Evolutionary conservation across 2,329 filamentous ascomycete species (phyloP), one percentile per base, ranked within the genome.

Genomic region (Boeremia lycopersici): DNA sequence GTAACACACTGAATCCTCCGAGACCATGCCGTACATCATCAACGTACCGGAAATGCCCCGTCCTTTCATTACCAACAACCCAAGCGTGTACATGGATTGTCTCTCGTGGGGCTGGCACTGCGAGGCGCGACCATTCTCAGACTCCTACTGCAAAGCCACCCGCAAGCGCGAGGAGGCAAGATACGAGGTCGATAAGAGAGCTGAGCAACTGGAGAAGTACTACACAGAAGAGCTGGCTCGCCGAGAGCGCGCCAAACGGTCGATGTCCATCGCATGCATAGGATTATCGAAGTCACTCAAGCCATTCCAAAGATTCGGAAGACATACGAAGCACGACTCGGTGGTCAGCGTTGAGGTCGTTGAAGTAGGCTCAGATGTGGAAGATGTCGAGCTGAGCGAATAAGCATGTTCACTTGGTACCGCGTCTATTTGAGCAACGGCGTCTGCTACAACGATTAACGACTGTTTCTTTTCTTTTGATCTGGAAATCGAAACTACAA

Each of bases 1-100:
- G 8, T 8, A 40, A 23, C 4, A 43, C 41, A 8, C 12, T 10
- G 19, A 15, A 19, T 17, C n/a, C 17, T 19, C 15, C 15, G 36
- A 12, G 26, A 56, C 9, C 7, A 67, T 67, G 64, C 63, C 64
- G 3, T 67, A 67, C 52, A 56, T 67, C 28, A 63, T 65, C 46
- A 48, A 57, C 31, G 55, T 57, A 6, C 63, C 61, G 3, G 38
- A 31, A 13, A 51, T 48, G 25, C 56, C 55, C n/a, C 56, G 56
- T 4, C 54, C 57, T 11, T 68, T 58, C 47, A 53, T 67, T 40
- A 64, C 60, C 38, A 63, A 65, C 39, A 56, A 65, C 38, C 57
- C 59, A 1, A 48, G 31, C n/a, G 64, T 68, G 35, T 65, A 57
- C 47, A 56, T 68, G 23, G 62, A 67, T 40, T 59, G 51, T 19